Evolutionary conservation across 164 flowering plant species (phyloP).

Genomic region (Aristolochia californica): DNA sequence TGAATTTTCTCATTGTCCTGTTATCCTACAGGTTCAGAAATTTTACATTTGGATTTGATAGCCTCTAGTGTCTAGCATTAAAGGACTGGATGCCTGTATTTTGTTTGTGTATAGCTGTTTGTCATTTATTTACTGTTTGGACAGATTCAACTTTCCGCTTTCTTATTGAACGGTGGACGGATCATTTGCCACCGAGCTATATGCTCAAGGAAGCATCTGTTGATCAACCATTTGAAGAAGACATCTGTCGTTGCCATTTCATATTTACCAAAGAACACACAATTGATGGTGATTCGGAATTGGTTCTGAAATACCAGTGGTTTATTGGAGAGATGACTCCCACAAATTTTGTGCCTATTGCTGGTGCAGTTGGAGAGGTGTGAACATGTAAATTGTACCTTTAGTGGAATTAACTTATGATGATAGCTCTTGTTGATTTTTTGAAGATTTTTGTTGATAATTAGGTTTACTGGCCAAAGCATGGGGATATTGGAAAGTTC

Average conservation of each 20-base stretch:
- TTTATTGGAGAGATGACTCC: conserved; percentile 62
- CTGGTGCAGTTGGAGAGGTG: conserved; percentile 74
- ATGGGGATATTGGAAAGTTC: conserved; percentile 56
- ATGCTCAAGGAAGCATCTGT: conserved; percentile 64
- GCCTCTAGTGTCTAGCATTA: no score
- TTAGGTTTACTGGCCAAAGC: conserved; percentile 87
- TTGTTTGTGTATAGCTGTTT: neutral
- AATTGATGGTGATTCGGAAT: conserved; percentile 29
- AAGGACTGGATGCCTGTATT: no score
- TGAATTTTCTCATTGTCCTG: no score
- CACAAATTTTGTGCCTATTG: conserved; percentile 52
- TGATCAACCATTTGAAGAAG: conserved; percentile 86
- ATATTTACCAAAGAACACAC: conserved; percentile 45
- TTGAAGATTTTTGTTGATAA: conserved; percentile 11
- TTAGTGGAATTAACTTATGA: neutral
- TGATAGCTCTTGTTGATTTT: neutral
- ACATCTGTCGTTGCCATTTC: conserved; percentile 83
- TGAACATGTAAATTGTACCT: neutral
- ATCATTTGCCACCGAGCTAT: conserved; percentile 69
- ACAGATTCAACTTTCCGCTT: conserved; percentile 81
- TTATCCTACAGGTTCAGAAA: no score
- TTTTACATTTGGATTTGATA: no score
- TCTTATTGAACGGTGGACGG: conserved; percentile 76
- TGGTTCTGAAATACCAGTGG: conserved; percentile 80
- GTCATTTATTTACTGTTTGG: neutral